Conservation (phyloP, 495 filamentous ascomycete genomes). For the Pyronema domesticum region DNA sequence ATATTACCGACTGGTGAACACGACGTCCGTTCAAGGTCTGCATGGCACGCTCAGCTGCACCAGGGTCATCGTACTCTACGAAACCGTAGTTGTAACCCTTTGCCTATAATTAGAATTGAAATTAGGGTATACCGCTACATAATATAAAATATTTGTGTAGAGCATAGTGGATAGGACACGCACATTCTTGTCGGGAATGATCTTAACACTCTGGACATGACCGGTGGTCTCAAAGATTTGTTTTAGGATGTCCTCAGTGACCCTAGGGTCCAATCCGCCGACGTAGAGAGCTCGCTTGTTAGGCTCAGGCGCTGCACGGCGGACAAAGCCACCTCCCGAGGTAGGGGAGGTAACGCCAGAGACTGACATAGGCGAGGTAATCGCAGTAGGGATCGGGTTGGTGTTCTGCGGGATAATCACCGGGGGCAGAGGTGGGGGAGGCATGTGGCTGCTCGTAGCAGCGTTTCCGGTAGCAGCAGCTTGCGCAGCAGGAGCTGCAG, state of each 20-base stretch:
- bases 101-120: conserved; percentile 37
- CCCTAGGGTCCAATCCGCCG: conserved; percentile 81
- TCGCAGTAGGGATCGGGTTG: conserved; percentile 85
- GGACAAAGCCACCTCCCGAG: conserved; percentile 61
- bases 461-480: conserved; percentile 8
- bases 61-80: conserved; percentile 96
- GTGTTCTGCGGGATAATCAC: conserved; percentile 90
- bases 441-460: conserved; percentile 48
- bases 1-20: conserved; percentile 77
- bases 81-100: conserved; percentile 99
- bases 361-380: conserved; percentile 68
- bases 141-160: conserved; percentile 1
- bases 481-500: not conserved
- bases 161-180: conserved; percentile 7
- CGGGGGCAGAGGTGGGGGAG: conserved; percentile 73
- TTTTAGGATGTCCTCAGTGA: conserved; percentile 88
- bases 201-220: conserved; percentile 96
- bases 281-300: conserved; percentile 98
- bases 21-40: conserved; percentile 85
- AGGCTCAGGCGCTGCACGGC: conserved; percentile 87
- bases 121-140: conserved; percentile 2
- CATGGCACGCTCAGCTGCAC: conserved; percentile 91
- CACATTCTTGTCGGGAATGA: conserved; percentile 63
- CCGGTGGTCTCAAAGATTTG: conserved; percentile 99
- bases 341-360: conserved; percentile 62